Evolutionary conservation across 192 early-diverging fungal genomes (phyloP), one percentile per base, ranked within the genome.

Genomic region (Linnemannia elongata): DNA sequence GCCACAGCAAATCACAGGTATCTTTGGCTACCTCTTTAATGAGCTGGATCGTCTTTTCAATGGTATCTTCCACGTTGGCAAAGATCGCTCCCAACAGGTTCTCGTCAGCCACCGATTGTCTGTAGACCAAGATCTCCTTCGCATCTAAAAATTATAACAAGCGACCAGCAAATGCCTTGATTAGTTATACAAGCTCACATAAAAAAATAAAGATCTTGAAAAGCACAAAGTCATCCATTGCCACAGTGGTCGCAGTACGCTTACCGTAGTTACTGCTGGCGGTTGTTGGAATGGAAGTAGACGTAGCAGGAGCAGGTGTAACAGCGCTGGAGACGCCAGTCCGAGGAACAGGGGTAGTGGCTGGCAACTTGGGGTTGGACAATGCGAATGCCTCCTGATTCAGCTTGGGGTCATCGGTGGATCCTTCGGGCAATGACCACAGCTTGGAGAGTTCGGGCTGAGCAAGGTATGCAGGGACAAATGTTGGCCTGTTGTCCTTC

Each of bases 401-500:
- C 36, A 86, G 41, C 44, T 80, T 80, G 35, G 83, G 69, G 42
- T 86, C 87, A n/a, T 91, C 91, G 4, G 90, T 81, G 27, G 89
- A 90, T 39, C 90, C 92, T 6, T 94, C 93, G 1, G 95, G 95
- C 68, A 92, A 75, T 22, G 90, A 90, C 95, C 95, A 95, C 1
- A 91, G 86, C 80, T 94, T 94, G 39, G 90, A 88, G n/a, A 95
- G 88, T 39, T 95, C 93, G 0, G 95, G 95, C 20, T 94, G 88
- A 35, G 88, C 82, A 41, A 95, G 80, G 60, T 95, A 95, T 41
- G 91, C 91, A 44, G 95, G 94, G 4, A 92, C 82, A 78, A 95
- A 92, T 20, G 87, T 63, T 38, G 88, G 78, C 30, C 72, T 80
- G 39, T 35, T 69, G 15, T 42, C 45, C 22, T 72, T 39, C 2